phyloP scores from a whole-genome alignment of 371 early-diverging fungal species.

The Astathelohania contejeani region DNA sequence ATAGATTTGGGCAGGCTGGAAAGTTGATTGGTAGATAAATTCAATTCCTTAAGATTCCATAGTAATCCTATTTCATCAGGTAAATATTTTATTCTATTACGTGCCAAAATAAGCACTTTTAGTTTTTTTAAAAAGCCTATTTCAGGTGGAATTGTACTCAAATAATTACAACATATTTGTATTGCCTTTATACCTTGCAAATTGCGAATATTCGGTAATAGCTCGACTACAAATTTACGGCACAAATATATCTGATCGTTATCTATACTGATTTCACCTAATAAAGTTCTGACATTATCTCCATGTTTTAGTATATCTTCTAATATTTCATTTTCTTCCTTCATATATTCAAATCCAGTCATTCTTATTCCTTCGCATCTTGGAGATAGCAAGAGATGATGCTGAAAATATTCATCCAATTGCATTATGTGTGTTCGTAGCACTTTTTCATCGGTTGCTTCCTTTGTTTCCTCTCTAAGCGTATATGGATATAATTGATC shows the following conservation, averaged over 20 bases:
- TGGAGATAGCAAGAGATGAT: background rate
- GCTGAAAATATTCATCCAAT: background rate
- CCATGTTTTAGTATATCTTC: background rate
- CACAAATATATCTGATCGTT: slow-evolving; percentile 40
- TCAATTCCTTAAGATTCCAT: slow-evolving; percentile 37
- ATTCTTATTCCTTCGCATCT: background rate
- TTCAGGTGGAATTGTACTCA: slow-evolving; percentile 38
- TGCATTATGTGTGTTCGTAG: background rate
- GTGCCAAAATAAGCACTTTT: slow-evolving; percentile 42
- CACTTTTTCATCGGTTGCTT: background rate
- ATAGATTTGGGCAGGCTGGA: slow-evolving; percentile 35
- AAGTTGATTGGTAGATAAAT: slow-evolving; percentile 44
- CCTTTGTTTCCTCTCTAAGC: background rate
- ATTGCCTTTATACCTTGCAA: slow-evolving; percentile 22
- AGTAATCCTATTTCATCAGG: slow-evolving; percentile 42
- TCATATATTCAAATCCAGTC: background rate
- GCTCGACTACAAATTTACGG: slow-evolving; percentile 25
- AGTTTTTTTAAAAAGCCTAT: slow-evolving; percentile 40
- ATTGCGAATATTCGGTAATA: slow-evolving; percentile 29
- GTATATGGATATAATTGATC: slow-evolving; percentile 4
- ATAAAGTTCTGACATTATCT: background rate
- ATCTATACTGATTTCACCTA: background rate
- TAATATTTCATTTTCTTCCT: background rate
- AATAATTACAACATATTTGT: slow-evolving; percentile 51
- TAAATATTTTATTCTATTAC: slow-evolving; percentile 38